A percentile compares a stretch with the other conserved stretches of the same genome.
These are phyloP conservation scores for Eimeria praecox DNA, from an alignment of 169 alveolate genomes.

Conservation along the genomic window DNA sequence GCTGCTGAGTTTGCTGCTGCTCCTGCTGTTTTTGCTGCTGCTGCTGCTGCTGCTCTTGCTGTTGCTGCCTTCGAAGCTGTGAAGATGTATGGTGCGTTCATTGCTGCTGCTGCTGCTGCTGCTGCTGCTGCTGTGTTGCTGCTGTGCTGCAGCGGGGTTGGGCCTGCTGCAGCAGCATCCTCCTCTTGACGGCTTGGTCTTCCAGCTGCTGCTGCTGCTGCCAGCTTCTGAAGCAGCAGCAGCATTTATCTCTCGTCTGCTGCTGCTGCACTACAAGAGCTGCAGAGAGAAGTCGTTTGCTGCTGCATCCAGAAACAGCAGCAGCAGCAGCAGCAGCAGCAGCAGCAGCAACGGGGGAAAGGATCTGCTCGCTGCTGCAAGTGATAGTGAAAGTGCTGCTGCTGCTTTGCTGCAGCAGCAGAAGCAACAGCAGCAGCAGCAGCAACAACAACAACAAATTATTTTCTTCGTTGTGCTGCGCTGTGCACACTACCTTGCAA, in stretches of 20 bases:
- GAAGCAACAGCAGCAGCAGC: slow-evolving; percentile 32
- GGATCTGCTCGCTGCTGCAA: background rate
- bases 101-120: background rate
- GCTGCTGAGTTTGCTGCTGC: background rate
- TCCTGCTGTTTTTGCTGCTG: background rate
- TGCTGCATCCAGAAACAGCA: slow-evolving; percentile 50
- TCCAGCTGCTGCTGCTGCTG: slow-evolving; percentile 64
- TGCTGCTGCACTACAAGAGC: slow-evolving; percentile 21
- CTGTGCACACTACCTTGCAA: slow-evolving; percentile 26
- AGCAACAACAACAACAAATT: slow-evolving; percentile 38
- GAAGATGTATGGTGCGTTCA: background rate
- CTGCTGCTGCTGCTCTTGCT: slow-evolving; percentile 26
- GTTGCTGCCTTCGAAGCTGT: background rate
- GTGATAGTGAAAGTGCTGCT: background rate
- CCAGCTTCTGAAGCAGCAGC: slow-evolving; percentile 41
- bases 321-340: slow-evolving; percentile 72
- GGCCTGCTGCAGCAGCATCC: slow-evolving; percentile 65
- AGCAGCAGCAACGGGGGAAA: slow-evolving; percentile 41
- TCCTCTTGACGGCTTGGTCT: slow-evolving; percentile 19
- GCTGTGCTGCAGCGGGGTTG: slow-evolving; percentile 27
- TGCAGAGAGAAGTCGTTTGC: background rate
- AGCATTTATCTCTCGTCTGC: background rate
- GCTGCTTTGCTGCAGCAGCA: slow-evolving; percentile 3
- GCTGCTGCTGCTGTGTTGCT: slow-evolving; percentile 1
- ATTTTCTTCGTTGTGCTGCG: slow-evolving; percentile 45